A percentile compares a stretch with the other conserved stretches of the same genome.
Conservation (phyloP, 768 basidiomycete species). For the Lanmaoa pseudosensibilis region DNA sequence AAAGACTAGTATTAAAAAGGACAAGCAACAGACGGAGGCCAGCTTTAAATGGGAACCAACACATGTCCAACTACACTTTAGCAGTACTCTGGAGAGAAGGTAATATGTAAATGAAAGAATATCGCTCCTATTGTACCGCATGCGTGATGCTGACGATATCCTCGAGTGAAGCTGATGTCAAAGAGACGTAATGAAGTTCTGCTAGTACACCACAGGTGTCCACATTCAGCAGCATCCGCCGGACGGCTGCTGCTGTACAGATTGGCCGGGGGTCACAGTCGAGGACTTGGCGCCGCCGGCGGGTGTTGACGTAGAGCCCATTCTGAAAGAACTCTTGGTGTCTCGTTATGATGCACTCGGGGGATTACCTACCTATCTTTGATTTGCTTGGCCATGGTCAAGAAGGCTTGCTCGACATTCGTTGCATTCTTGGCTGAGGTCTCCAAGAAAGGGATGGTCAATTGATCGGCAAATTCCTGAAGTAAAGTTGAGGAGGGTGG, state of each 20-base stretch:
- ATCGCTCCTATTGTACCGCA: slow-evolving; percentile 34
- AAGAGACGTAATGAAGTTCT: slow-evolving; percentile 15
- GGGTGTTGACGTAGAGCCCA: slow-evolving; percentile 80
- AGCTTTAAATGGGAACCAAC: slow-evolving; percentile 29
- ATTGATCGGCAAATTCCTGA: slow-evolving; percentile 93
- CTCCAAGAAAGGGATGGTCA: slow-evolving; percentile 93
- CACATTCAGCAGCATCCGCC: slow-evolving; percentile 75
- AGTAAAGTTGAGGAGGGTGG: slow-evolving; percentile 6
- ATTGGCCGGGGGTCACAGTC: slow-evolving; percentile 82
- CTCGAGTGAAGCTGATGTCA: slow-evolving; percentile 18
- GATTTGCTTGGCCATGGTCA: slow-evolving; percentile 97
- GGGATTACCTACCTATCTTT: slow-evolving; percentile 69
- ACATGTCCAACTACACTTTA: slow-evolving; percentile 26
- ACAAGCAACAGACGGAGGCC: slow-evolving; percentile 26
- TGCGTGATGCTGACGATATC: slow-evolving; percentile 29
- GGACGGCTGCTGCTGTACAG: slow-evolving; percentile 71
- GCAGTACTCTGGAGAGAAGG: slow-evolving; percentile 30
- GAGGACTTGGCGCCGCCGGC: slow-evolving; percentile 77
- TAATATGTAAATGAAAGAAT: slow-evolving; percentile 35
- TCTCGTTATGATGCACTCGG: not conserved
- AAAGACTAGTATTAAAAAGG: slow-evolving; percentile 21
- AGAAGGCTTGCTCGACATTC: slow-evolving; percentile 98
- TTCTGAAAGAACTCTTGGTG: slow-evolving; percentile 43
- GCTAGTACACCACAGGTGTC: slow-evolving; percentile 19
- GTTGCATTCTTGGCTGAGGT: slow-evolving; percentile 99